Evolutionary conservation across 129 eudicot species (phyloP).

Genomic region (Cynara cardunculus): DNA sequence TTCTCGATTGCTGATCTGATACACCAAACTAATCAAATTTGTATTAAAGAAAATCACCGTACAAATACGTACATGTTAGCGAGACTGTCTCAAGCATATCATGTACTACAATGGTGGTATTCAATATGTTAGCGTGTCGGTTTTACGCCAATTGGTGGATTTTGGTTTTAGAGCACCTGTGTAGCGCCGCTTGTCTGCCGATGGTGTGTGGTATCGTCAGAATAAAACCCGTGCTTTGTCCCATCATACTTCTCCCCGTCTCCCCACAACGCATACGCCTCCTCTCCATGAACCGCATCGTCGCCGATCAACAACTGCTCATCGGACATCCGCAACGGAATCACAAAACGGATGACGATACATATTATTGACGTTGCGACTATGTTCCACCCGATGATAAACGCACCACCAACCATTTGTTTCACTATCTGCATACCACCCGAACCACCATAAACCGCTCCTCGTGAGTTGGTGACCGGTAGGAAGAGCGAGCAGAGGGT

Average conservation of each 20-base stretch:
- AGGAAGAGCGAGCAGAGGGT: constrained; percentile 42
- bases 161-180: constrained; percentile 33
- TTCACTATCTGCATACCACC: constrained; percentile 52
- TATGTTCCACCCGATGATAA: constrained; percentile 61
- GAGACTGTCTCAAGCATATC: neutral
- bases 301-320: constrained; percentile 60
- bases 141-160: neutral
- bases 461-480: constrained; percentile 49
- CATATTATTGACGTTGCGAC: constrained; percentile 50
- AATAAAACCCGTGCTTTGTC: constrained; percentile 38
- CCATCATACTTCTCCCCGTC: constrained; percentile 66
- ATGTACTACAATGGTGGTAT: neutral
- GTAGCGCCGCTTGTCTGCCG: constrained; percentile 41
- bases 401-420: constrained; percentile 48
- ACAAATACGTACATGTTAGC: neutral
- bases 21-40: neutral
- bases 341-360: constrained; percentile 29
- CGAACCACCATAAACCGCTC: constrained; percentile 52
- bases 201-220: constrained; percentile 30
- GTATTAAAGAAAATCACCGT: neutral
- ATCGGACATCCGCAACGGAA: constrained; percentile 61
- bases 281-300: constrained; percentile 81
- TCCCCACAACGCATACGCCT: constrained; percentile 75
- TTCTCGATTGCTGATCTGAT: too few species aligned
- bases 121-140: neutral